These are phyloP conservation scores for Zygosaccharomyces pseudobailii DNA, from an alignment of 1,139 yeast species.

Conservation along the genomic window DNA sequence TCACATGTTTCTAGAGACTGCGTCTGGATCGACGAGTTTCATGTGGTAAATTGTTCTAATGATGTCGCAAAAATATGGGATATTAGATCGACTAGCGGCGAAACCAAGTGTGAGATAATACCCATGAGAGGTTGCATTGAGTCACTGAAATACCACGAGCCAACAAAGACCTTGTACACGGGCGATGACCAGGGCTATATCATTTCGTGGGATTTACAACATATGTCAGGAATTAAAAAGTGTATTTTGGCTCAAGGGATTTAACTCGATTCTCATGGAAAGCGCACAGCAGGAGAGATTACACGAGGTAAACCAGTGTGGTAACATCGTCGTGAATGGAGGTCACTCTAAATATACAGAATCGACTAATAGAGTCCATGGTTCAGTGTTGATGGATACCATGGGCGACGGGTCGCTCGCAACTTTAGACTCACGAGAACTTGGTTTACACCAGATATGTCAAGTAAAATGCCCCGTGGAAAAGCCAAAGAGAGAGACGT, in stretches of 20 bases:
- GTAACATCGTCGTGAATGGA: constrained; percentile 20
- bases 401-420: constrained; percentile 17
- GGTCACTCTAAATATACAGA: constrained; percentile 3
- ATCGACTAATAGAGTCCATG: constrained; percentile 4
- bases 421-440: constrained; percentile 21
- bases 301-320: constrained; percentile 22
- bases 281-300: constrained; percentile 4
- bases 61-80: constrained; percentile 27
- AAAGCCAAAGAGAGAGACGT: constrained; percentile 1
- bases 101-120: constrained; percentile 16
- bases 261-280: constrained; percentile 17
- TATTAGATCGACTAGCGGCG: constrained; percentile 20
- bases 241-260: constrained; percentile 24
- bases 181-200: constrained; percentile 26
- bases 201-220: constrained; percentile 25
- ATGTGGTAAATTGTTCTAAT: constrained; percentile 22
- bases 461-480: constrained; percentile 12
- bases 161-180: constrained; percentile 18
- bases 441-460: constrained; percentile 23
- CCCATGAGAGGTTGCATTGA: constrained; percentile 25
- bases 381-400: constrained; percentile 13
- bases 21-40: constrained; percentile 25
- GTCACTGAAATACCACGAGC: constrained; percentile 15
- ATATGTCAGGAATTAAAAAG: constrained; percentile 13
- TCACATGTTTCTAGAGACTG: constrained; percentile 17